phyloP scores from a whole-genome alignment of 768 basidiomycete genomes.

The Stropharia rugosoannulata region DNA sequence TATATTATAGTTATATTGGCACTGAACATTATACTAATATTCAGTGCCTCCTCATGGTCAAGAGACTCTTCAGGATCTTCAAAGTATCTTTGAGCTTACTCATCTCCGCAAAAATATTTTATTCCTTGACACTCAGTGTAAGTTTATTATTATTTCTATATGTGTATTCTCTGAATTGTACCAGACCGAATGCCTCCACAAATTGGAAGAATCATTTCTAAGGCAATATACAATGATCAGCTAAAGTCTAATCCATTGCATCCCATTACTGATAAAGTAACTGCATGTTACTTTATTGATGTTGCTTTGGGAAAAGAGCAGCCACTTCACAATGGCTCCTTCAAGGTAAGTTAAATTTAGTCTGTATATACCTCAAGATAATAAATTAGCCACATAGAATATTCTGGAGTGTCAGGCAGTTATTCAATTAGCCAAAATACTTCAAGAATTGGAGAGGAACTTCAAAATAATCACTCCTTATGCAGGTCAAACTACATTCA shows the following conservation, averaged over 20 bases:
- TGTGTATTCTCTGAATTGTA: conserved; percentile 1
- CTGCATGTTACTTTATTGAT: conserved; percentile 71
- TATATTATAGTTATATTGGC: conserved; percentile 10
- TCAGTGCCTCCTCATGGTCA: conserved; percentile 81
- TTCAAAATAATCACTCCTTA: conserved; percentile 82
- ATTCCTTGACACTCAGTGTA: conserved; percentile 78
- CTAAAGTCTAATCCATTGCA: conserved; percentile 57
- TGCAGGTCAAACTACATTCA: conserved; percentile 61
- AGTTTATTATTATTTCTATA: conserved; percentile 20
- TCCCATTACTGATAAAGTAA: conserved; percentile 37
- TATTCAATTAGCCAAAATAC: conserved; percentile 53
- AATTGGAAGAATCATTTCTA: conserved; percentile 72
- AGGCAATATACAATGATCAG: conserved; percentile 58
- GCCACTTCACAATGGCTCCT: conserved; percentile 28
- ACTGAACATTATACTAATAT: conserved; percentile 8
- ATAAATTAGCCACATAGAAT: conserved; percentile 46
- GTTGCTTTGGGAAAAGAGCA: conserved; percentile 36
- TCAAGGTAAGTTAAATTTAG: conserved; percentile 27
- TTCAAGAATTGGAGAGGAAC: conserved; percentile 46
- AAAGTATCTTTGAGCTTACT: conserved; percentile 76
- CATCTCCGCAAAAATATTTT: conserved; percentile 51
- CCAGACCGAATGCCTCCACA: conserved; percentile 84
- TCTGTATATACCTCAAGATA: not conserved
- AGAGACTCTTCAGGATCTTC: conserved; percentile 59
- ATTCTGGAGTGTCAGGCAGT: conserved; percentile 52